phyloP scores from a whole-genome alignment of 2,329 filamentous ascomycete genomes.

The Didymella pomorum region DNA sequence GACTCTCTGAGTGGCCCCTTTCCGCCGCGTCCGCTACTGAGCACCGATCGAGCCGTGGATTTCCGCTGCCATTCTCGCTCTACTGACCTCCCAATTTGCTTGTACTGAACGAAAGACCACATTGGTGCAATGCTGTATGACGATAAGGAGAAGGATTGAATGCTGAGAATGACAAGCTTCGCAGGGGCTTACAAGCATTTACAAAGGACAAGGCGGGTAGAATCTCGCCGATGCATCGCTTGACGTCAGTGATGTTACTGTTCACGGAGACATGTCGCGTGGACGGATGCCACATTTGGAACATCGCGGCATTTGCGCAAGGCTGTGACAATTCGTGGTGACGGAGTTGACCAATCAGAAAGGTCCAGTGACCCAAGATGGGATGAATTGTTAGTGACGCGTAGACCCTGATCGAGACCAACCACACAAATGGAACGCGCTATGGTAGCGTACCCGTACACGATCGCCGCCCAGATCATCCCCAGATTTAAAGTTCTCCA shows the following conservation, averaged over 20 bases:
- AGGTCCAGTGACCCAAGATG: background rate
- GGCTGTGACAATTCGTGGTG: background rate
- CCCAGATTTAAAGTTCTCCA: background rate
- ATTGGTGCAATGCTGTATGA: background rate
- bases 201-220: background rate
- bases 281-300: background rate
- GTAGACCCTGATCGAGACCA: background rate
- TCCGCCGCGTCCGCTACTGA: no score
- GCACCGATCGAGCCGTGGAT: background rate
- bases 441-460: conserved; percentile 1
- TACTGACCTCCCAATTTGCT: conserved; percentile 1
- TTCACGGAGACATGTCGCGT: background rate
- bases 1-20: background rate
- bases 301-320: background rate
- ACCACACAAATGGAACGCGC: background rate
- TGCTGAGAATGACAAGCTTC: background rate
- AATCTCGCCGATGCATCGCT: background rate
- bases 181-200: background rate
- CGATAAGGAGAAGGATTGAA: background rate
- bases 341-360: background rate
- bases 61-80: background rate
- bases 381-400: background rate
- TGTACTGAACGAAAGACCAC: conserved; percentile 12
- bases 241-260: background rate
- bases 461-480: background rate